Percentiles rank a stretch among this genome's conserved stretches.
Conservation (phyloP, 2,329 filamentous ascomycete genomes). For the Thielaviopsis euricoi region DNA sequence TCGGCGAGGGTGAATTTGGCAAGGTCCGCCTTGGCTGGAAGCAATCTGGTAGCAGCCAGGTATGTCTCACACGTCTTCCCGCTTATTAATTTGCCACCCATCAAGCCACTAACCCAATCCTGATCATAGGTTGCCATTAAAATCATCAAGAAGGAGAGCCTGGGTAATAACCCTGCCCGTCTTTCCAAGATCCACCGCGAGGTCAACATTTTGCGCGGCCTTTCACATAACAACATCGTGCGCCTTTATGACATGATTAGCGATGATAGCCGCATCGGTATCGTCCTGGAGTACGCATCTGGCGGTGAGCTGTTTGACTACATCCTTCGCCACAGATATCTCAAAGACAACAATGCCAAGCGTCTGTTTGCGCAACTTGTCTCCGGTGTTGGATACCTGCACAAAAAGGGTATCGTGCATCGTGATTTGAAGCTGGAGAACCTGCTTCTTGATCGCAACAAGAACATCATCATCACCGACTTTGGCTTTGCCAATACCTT, state of each 20-base stretch:
- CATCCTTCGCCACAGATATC: conserved; percentile 88
- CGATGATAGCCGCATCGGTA: conserved; percentile 91
- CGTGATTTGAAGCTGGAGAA: conserved; percentile 95
- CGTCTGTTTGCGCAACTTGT: conserved; percentile 89
- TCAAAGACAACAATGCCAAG: conserved; percentile 84
- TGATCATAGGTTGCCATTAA: conserved; percentile 77
- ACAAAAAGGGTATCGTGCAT: conserved; percentile 97
- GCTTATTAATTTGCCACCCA: not conserved
- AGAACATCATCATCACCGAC: conserved; percentile 98
- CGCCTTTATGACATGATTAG: conserved; percentile 96
- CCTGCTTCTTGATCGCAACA: conserved; percentile 80
- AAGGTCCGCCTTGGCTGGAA: conserved; percentile 99
- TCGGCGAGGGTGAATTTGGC: conserved; percentile 95
- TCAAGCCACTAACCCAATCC: not conserved
- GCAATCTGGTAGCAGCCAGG: conserved; percentile 75
- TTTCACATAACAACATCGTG: conserved; percentile 94
- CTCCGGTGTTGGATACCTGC: conserved; percentile 89
- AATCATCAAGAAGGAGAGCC: conserved; percentile 78
- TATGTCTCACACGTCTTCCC: conserved; percentile 19
- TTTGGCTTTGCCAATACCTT: conserved; percentile 99
- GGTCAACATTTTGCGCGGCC: conserved; percentile 73
- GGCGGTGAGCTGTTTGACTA: conserved; percentile 97
- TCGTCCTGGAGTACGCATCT: conserved; percentile 95
- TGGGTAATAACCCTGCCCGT: conserved; percentile 75
- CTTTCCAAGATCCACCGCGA: conserved; percentile 96